These are phyloP conservation scores for Cladosporium sp. DNA, from an alignment of 2,329 filamentous ascomycete species.

Conservation along the genomic window DNA sequence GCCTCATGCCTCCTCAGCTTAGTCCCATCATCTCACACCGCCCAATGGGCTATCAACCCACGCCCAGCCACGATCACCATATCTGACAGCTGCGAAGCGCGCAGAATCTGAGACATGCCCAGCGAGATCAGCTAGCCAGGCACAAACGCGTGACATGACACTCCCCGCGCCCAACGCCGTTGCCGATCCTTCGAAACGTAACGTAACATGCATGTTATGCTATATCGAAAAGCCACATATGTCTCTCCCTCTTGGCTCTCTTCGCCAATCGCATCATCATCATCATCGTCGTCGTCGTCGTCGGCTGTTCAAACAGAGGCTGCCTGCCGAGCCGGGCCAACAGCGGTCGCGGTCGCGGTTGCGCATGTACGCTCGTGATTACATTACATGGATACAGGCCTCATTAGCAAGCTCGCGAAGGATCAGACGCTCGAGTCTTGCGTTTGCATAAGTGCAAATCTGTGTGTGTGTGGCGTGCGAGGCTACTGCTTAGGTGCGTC, in stretches of 20 bases:
- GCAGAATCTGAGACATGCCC: not conserved
- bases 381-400: too few species aligned
- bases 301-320: too few species aligned
- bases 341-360: not conserved
- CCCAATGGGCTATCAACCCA: not conserved
- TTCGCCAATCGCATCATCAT: not conserved
- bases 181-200: not conserved
- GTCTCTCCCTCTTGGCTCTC: not conserved
- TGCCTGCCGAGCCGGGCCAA: not conserved
- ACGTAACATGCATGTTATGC: not conserved
- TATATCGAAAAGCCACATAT: not conserved
- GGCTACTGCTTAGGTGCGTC: too few species aligned
- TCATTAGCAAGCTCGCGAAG: not conserved
- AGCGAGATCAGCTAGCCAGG: not conserved
- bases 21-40: not conserved
- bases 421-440: not conserved
- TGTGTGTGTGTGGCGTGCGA: too few species aligned
- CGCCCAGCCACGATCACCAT: not conserved
- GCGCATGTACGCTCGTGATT: too few species aligned
- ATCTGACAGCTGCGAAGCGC: not conserved
- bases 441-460: not conserved
- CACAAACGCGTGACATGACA: not conserved
- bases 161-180: not conserved
- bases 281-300: too few species aligned
- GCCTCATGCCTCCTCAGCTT: not conserved